Evolutionary conservation across 2,329 filamentous ascomycete genomes (phyloP).

Genomic region (Colletotrichum aenigma): DNA sequence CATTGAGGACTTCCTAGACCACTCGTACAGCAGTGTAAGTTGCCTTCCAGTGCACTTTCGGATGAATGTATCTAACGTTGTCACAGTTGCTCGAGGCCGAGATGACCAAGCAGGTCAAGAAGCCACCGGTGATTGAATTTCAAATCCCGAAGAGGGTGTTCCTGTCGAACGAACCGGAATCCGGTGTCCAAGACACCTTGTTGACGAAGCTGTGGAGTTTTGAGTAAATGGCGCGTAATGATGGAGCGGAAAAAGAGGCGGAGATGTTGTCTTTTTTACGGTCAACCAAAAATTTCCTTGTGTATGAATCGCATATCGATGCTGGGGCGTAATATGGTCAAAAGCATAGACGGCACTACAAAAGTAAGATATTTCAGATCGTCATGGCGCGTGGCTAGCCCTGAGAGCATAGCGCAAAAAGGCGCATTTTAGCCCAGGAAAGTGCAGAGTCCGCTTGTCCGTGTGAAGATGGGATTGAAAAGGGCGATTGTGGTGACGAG

Average conservation of each 20-base stretch:
- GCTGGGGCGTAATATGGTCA: not conserved
- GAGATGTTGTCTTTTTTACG: not conserved
- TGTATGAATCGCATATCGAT: not conserved
- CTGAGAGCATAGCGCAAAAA: not conserved
- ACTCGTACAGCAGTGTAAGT: slow-evolving; percentile 83
- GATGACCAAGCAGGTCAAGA: slow-evolving; percentile 81
- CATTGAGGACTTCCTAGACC: slow-evolving; percentile 95
- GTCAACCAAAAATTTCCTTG: not conserved
- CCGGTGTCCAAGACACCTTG: slow-evolving; percentile 56
- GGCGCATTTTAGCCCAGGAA: not conserved
- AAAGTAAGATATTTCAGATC: not conserved
- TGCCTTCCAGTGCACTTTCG: slow-evolving; percentile 53
- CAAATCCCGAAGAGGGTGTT: slow-evolving; percentile 91
- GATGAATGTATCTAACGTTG: slow-evolving; percentile 32
- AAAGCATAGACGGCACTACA: not conserved
- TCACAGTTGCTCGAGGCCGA: slow-evolving; percentile 81
- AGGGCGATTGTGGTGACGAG: not conserved
- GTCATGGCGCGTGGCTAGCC: not conserved
- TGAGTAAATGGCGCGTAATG: slow-evolving; percentile 19
- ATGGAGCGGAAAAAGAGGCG: not conserved
- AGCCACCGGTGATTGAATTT: slow-evolving; percentile 87
- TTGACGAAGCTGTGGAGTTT: slow-evolving; percentile 69
- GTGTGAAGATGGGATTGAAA: not conserved
- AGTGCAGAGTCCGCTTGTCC: not conserved
- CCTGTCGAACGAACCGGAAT: slow-evolving; percentile 51